phyloP scores from a whole-genome alignment of 2,329 filamentous ascomycete genomes.

The Scedosporium dehoogii region DNA sequence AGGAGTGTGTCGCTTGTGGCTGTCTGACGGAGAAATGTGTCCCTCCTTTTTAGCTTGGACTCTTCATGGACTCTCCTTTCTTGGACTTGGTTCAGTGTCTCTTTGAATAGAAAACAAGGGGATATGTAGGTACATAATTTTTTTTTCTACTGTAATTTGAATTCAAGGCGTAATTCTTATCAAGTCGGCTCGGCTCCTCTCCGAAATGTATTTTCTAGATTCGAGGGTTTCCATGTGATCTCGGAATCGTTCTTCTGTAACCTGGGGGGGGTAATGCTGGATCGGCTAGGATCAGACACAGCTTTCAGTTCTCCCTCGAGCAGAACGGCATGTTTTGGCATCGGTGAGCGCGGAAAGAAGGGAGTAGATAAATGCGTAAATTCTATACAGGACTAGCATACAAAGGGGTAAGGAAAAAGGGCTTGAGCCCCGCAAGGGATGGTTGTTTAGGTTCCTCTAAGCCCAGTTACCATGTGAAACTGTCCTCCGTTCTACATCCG shows the following conservation, averaged over 20 bases:
- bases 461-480: background rate
- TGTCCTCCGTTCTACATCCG: background rate
- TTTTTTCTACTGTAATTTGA: background rate
- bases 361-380: background rate
- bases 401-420: background rate
- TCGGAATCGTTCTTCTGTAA: background rate
- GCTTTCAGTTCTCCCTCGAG: too few species aligned
- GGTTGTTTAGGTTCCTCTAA: background rate
- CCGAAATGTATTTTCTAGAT: too few species aligned
- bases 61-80: background rate
- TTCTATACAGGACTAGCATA: conserved; percentile 3
- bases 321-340: too few species aligned
- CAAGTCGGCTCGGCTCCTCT: too few species aligned
- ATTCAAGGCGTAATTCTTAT: background rate
- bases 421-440: background rate
- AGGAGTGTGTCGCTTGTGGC: background rate
- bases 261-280: too few species aligned
- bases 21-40: background rate
- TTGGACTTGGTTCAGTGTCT: background rate
- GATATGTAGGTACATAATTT: background rate
- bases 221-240: background rate
- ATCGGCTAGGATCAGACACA: too few species aligned
- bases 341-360: background rate
- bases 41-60: too few species aligned
- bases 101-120: background rate